phyloP scores from a whole-genome alignment of 1,284 basidiomycete genomes.

The Fomitopsis schrenkii region DNA sequence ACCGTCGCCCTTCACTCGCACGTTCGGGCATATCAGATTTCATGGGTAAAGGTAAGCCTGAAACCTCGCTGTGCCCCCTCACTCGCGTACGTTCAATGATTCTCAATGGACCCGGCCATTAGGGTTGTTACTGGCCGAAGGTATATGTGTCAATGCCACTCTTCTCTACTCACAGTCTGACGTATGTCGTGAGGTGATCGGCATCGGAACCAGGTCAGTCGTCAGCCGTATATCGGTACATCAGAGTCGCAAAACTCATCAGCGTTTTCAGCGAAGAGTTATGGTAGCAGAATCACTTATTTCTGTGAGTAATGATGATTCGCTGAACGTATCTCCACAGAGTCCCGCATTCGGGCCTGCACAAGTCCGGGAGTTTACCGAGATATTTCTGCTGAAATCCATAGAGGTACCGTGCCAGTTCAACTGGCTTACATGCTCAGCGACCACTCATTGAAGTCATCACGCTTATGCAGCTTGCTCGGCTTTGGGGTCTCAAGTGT shows the following conservation, averaged over 20 bases:
- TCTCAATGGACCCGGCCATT: no score
- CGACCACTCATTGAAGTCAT: constrained; percentile 21
- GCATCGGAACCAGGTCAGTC: background rate
- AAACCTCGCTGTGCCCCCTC: no score
- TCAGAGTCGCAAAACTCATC: background rate
- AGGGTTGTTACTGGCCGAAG: constrained; percentile 8
- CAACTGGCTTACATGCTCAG: no score
- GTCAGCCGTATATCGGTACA: background rate
- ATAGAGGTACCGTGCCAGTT: no score
- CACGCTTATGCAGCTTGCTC: no score
- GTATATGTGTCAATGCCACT: background rate
- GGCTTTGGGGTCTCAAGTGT: no score
- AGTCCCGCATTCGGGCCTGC: constrained; percentile 57
- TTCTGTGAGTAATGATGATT: background rate
- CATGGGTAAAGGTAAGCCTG: constrained; percentile 18
- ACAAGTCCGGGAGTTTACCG: constrained; percentile 51
- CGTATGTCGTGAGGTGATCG: background rate
- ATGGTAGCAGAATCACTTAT: no score
- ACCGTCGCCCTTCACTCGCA: no score
- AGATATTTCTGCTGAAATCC: constrained; percentile 51
- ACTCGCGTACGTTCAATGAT: constrained; percentile 18
- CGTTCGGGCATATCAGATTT: constrained; percentile 26
- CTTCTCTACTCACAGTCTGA: background rate
- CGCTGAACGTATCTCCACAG: constrained; percentile 18
- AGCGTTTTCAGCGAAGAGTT: constrained; percentile 21